phyloP scores from a whole-genome alignment of 2,329 filamentous ascomycete species.

The Colletotrichum musae region DNA sequence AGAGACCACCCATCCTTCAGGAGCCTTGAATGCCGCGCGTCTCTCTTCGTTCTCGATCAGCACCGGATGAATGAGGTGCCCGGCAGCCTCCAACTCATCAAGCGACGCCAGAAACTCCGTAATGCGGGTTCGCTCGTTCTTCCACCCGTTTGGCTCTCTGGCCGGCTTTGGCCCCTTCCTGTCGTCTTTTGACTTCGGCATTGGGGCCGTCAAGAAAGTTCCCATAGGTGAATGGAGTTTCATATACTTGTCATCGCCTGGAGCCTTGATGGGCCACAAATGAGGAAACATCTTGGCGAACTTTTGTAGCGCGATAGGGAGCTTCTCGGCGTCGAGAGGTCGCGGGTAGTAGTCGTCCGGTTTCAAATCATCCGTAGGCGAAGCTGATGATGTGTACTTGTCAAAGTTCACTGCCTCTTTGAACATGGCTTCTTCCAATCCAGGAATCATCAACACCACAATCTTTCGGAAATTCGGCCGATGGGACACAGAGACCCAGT shows the following conservation, averaged over 20 bases:
- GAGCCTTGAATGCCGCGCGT: constrained; percentile 65
- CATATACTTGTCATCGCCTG: constrained; percentile 85
- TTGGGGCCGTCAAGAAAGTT: constrained; percentile 83
- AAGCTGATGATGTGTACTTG: constrained; percentile 56
- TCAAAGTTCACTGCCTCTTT: constrained; percentile 69
- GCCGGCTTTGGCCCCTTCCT: constrained; percentile 73
- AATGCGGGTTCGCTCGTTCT: constrained; percentile 84
- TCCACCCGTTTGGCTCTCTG: constrained; percentile 75
- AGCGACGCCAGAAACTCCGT: constrained; percentile 81
- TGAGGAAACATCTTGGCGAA: constrained; percentile 88
- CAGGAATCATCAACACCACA: constrained; percentile 92
- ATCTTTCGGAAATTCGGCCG: constrained; percentile 80
- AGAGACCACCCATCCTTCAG: constrained; percentile 88
- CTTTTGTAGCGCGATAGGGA: constrained; percentile 71
- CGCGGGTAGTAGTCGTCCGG: constrained; percentile 74
- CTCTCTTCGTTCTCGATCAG: constrained; percentile 74
- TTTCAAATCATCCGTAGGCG: constrained; percentile 50
- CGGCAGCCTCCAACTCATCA: constrained; percentile 84
- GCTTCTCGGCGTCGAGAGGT: constrained; percentile 62
- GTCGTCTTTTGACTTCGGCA: constrained; percentile 74
- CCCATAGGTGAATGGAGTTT: constrained; percentile 90
- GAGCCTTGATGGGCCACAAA: constrained; percentile 90
- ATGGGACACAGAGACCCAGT: constrained; percentile 76
- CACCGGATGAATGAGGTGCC: constrained; percentile 87
- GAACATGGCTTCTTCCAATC: constrained; percentile 92